phyloP scores from a whole-genome alignment of 345 rosid species.

The Adansonia digitata region DNA sequence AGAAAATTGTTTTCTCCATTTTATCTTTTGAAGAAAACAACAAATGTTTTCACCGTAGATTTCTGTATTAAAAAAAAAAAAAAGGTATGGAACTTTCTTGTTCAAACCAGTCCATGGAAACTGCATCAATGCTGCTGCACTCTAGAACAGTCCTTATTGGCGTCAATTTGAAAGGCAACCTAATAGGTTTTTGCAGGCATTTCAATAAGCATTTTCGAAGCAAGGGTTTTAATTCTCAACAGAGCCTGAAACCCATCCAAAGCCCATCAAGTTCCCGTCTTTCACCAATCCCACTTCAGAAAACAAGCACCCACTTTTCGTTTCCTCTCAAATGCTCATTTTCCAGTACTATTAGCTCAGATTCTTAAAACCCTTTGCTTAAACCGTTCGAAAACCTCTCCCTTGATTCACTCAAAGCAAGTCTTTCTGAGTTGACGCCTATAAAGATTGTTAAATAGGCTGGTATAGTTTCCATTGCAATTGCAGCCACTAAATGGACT shows the following conservation, averaged over 20 bases:
- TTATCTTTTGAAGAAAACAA: neutral
- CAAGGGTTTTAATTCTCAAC: slow-evolving; percentile 13
- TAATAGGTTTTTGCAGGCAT: slow-evolving; percentile 47
- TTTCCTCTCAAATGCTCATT: slow-evolving; percentile 43
- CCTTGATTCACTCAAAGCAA: slow-evolving; percentile 36
- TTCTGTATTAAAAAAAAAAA: neutral
- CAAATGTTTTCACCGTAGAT: slow-evolving; percentile 1
- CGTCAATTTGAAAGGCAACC: slow-evolving; percentile 6
- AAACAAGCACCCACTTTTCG: slow-evolving; percentile 26
- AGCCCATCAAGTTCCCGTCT: slow-evolving; percentile 13
- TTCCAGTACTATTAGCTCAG: slow-evolving; percentile 37
- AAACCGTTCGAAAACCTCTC: slow-evolving; percentile 38
- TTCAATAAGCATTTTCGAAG: slow-evolving; percentile 52
- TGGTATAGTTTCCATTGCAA: slow-evolving; percentile 42
- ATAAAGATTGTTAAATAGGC: slow-evolving; percentile 50
- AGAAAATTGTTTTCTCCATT: neutral
- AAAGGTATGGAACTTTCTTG: neutral
- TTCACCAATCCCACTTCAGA: slow-evolving; percentile 2
- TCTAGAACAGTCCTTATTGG: slow-evolving; percentile 32
- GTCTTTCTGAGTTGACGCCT: slow-evolving; percentile 41
- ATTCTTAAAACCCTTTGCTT: slow-evolving; percentile 32
- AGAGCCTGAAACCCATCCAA: slow-evolving; percentile 19
- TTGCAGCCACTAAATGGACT: slow-evolving; percentile 57
- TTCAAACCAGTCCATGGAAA: slow-evolving; percentile 41
- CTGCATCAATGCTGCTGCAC: slow-evolving; percentile 47